Percentiles rank a stretch among this genome's conserved stretches.
Conservation (phyloP, 148 eudicot genomes). For the Rhododendron simsii region DNA sequence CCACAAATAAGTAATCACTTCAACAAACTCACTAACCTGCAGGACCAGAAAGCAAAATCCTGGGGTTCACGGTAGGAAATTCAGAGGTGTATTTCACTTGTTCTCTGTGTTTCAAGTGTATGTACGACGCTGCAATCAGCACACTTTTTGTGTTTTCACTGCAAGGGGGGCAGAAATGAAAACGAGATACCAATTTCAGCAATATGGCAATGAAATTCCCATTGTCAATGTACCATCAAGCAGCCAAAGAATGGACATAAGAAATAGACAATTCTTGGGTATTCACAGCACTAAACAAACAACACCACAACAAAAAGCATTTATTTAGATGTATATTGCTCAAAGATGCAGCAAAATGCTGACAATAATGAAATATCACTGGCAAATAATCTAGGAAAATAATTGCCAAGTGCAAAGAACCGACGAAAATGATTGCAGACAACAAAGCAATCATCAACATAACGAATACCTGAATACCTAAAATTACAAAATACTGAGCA, state of each 20-base stretch:
- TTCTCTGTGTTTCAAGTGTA: conserved; percentile 78
- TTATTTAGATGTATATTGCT: not conserved
- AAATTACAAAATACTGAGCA: not conserved
- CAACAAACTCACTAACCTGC: conserved; percentile 48
- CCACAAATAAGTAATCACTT: not conserved
- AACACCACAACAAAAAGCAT: not conserved
- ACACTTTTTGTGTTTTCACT: conserved; percentile 88
- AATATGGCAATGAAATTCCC: not conserved
- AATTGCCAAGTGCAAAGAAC: not conserved
- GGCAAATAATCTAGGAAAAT: too few species aligned
- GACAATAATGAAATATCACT: not conserved
- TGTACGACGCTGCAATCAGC: conserved; percentile 83
- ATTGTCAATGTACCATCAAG: not conserved
- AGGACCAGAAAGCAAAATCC: conserved; percentile 94
- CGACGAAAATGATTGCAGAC: not conserved
- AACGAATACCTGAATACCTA: not conserved
- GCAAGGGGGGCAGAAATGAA: conserved; percentile 22
- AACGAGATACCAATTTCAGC: not conserved
- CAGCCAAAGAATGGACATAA: not conserved
- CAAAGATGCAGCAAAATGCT: not conserved
- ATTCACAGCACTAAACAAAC: not conserved
- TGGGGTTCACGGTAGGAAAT: conserved; percentile 77
- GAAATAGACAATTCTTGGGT: not conserved
- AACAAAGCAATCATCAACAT: not conserved
- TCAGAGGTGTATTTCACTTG: conserved; percentile 76